Evolutionary conservation across 768 basidiomycete genomes (phyloP).

Genomic region (Sarcomyxa edulis): DNA sequence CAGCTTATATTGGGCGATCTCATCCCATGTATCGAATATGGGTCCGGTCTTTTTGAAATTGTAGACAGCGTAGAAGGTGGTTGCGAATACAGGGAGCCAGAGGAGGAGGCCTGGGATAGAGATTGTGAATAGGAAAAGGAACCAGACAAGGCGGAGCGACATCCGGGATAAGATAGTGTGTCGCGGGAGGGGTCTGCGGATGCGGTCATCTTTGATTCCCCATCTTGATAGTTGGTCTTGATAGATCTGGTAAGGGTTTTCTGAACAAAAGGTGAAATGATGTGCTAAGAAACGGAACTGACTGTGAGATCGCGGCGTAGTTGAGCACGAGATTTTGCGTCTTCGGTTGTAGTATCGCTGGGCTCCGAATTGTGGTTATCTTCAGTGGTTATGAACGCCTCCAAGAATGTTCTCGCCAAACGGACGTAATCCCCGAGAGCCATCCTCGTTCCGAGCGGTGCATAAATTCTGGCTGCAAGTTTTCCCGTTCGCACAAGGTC

Average conservation of each 20-base stretch:
- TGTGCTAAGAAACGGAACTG: slow-evolving; percentile 5
- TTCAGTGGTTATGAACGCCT: slow-evolving; percentile 57
- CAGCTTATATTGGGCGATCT: slow-evolving; percentile 87
- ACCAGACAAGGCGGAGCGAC: slow-evolving; percentile 59
- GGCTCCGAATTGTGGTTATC: slow-evolving; percentile 16
- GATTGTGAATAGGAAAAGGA: slow-evolving; percentile 52
- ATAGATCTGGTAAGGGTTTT: slow-evolving; percentile 49
- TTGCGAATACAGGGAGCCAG: slow-evolving; percentile 75
- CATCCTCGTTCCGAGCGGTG: slow-evolving; percentile 84
- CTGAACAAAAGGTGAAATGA: background rate
- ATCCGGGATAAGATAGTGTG: slow-evolving; percentile 59
- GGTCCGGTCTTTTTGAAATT: slow-evolving; percentile 81
- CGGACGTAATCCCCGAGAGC: slow-evolving; percentile 81
- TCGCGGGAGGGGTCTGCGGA: slow-evolving; percentile 57
- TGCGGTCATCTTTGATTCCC: slow-evolving; percentile 83
- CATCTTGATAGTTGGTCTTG: slow-evolving; percentile 64
- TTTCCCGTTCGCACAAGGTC: slow-evolving; percentile 69
- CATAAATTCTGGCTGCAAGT: slow-evolving; percentile 76
- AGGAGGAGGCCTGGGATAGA: slow-evolving; percentile 75
- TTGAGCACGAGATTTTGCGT: slow-evolving; percentile 21
- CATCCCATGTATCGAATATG: slow-evolving; percentile 83
- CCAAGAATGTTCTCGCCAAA: slow-evolving; percentile 68
- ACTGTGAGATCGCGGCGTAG: slow-evolving; percentile 61
- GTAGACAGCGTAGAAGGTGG: slow-evolving; percentile 64
- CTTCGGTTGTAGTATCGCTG: slow-evolving; percentile 9